Evolutionary conservation across 805 yeast species (phyloP).

Genomic region (Pichia ethanolica): DNA sequence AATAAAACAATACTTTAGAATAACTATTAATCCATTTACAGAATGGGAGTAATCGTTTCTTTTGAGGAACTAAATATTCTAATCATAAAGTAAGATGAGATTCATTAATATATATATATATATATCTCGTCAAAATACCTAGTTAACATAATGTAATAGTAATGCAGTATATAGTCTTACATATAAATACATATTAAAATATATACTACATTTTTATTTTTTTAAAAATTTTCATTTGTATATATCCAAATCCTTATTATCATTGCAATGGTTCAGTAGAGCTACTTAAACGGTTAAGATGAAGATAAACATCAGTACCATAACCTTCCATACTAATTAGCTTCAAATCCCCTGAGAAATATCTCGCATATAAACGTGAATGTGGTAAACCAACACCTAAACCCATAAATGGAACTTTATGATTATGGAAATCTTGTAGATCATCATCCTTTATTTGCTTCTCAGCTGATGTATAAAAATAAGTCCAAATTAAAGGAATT

Average conservation of each 20-base stretch:
- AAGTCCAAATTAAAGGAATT: constrained; percentile 83
- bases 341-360: constrained; percentile 85
- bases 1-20: no score
- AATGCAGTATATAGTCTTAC: no score
- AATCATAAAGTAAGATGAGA: no score
- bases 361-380: constrained; percentile 77
- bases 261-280: constrained; percentile 62
- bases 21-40: no score
- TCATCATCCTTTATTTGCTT: constrained; percentile 42
- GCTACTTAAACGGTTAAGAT: constrained; percentile 69
- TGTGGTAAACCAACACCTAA: constrained; percentile 89
- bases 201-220: neutral
- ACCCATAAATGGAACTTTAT: constrained; percentile 87
- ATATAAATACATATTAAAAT: neutral
- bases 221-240: neutral
- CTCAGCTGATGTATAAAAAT: constrained; percentile 81
- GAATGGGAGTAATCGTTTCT: no score
- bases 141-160: no score
- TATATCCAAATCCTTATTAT: neutral
- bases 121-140: no score
- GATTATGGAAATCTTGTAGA: constrained; percentile 19
- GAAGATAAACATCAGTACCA: constrained; percentile 88
- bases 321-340: constrained; percentile 89
- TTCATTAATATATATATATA: no score
- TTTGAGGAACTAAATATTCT: no score